Percentiles rank a stretch among this genome's conserved stretches.
Evolutionary conservation across 768 basidiomycete species (phyloP).

Genomic region (Collybiopsis luxurians): DNA sequence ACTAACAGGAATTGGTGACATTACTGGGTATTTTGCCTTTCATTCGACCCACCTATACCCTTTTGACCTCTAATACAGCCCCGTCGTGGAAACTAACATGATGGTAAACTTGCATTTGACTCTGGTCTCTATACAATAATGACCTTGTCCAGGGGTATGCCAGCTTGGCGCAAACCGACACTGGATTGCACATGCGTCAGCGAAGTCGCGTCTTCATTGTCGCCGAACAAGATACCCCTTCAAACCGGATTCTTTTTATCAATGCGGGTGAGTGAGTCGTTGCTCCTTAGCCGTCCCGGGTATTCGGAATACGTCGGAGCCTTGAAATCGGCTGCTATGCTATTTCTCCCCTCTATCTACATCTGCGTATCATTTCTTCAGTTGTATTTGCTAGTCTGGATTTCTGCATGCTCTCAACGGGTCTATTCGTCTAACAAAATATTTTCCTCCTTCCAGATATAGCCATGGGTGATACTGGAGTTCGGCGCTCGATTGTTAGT

Average conservation of each 20-base stretch:
- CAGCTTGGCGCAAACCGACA: conserved; percentile 59
- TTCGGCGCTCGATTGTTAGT: conserved; percentile 65
- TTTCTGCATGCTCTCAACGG: too few relatives aligned
- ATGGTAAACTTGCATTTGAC: conserved; percentile 44
- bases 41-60: neutral
- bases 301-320: too few relatives aligned
- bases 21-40: conserved; percentile 55
- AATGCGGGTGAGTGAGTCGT: conserved; percentile 53
- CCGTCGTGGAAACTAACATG: conserved; percentile 82
- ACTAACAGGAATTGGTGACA: conserved; percentile 59
- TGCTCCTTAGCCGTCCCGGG: too few relatives aligned
- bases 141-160: conserved; percentile 58
- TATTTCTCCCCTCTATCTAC: too few relatives aligned
- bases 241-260: conserved; percentile 69
- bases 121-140: neutral
- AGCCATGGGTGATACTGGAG: conserved; percentile 77
- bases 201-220: conserved; percentile 76
- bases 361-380: neutral
- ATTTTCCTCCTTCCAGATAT: too few relatives aligned
- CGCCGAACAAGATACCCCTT: conserved; percentile 53
- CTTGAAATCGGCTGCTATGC: neutral
- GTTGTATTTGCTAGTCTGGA: too few relatives aligned
- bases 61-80: conserved; percentile 31
- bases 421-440: too few relatives aligned
- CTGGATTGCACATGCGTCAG: conserved; percentile 77